Evolutionary conservation across 257 asterid species (phyloP), one percentile per base, ranked within the genome.

Genomic region (Rubia yunnanensis): DNA sequence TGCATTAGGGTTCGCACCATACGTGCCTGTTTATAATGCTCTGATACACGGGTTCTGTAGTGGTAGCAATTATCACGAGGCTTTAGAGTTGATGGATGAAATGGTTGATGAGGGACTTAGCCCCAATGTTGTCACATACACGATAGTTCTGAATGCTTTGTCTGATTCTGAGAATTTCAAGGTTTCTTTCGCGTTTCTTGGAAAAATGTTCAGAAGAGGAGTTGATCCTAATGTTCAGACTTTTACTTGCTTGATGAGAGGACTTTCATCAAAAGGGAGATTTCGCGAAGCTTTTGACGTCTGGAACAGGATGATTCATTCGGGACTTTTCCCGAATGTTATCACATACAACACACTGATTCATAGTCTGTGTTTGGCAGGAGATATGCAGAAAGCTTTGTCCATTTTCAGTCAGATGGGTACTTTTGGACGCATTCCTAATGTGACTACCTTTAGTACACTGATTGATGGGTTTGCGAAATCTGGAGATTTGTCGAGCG

Each of bases 191-290:
- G 92, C 96, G 62, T 46, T 92, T 65, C 74, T 87, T 74, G 90
- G 83, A 13, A 83, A 81, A 74, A 89, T 92, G 97, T 80, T 85
- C 57, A 82, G 77, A 38, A 78, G 70, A 50, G 97, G 95, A 44
- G 82, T 92, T 66, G 63, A 67, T 71, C 96, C 95, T 3, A 89
- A 89, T 76, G 54, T 82, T 38, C 85, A 79, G 62, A 84, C 97
- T n/a, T 85, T 76, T 67, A 85, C 98, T 58, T 84, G 92, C 46
- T 76, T 92, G 82, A 83, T 89, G 53, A 89, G 84, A 76, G 97
- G 96, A 32, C 71, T 85, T 46, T 82, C 80, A 32, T 76, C 64
- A 63, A 60, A 58, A 60, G 88, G 89, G 68, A 81, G 82, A 65
- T 67, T 80, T 57, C 10, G n/a, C 36, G 96, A 85, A 80, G 95